A percentile compares a stretch with the other conserved stretches of the same genome.
These are phyloP conservation scores for Pycnococcus provasolii DNA, from an alignment of 139 green algal species.

Conservation along the genomic window DNA sequence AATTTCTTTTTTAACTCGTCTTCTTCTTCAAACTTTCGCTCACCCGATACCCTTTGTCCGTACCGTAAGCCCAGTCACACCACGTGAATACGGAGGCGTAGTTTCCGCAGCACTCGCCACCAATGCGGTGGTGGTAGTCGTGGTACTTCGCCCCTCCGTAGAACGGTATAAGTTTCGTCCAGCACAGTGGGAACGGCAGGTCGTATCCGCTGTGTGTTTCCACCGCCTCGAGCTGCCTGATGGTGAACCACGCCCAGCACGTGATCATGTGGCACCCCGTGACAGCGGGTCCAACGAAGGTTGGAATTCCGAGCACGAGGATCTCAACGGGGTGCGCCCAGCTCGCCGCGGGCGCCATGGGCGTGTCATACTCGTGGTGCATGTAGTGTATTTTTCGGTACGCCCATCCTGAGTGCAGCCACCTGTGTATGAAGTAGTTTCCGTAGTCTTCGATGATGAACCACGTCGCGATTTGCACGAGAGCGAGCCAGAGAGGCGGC, in stretches of 20 bases:
- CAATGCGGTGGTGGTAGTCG: slow-evolving; percentile 39
- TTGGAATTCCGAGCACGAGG: slow-evolving; percentile 32
- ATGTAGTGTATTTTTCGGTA: slow-evolving; percentile 38
- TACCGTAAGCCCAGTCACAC: slow-evolving; percentile 38
- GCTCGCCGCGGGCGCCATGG: slow-evolving; percentile 23
- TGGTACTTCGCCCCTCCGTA: slow-evolving; percentile 36
- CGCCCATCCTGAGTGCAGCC: slow-evolving; percentile 23
- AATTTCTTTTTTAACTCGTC: no score
- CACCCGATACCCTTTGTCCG: slow-evolving; percentile 25
- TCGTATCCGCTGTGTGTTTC: slow-evolving; percentile 39
- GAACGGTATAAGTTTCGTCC: slow-evolving; percentile 39
- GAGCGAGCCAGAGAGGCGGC: no score
- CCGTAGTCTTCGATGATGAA: slow-evolving; percentile 41
- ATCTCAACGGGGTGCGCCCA: slow-evolving; percentile 37
- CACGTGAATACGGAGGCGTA: slow-evolving; percentile 39
- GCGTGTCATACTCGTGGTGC: slow-evolving; percentile 37
- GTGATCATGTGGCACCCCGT: slow-evolving; percentile 37
- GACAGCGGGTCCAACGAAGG: slow-evolving; percentile 32
- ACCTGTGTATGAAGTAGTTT: slow-evolving; percentile 43
- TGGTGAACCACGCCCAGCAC: slow-evolving; percentile 32
- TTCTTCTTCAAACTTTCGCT: no score
- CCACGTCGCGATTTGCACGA: slow-evolving; percentile 30
- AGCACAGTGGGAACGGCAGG: slow-evolving; percentile 18
- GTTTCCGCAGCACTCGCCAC: slow-evolving; percentile 23
- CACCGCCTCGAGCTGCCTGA: slow-evolving; percentile 30